phyloP scores from a whole-genome alignment of 2,329 filamentous ascomycete species.

The Xylaria sp. region DNA sequence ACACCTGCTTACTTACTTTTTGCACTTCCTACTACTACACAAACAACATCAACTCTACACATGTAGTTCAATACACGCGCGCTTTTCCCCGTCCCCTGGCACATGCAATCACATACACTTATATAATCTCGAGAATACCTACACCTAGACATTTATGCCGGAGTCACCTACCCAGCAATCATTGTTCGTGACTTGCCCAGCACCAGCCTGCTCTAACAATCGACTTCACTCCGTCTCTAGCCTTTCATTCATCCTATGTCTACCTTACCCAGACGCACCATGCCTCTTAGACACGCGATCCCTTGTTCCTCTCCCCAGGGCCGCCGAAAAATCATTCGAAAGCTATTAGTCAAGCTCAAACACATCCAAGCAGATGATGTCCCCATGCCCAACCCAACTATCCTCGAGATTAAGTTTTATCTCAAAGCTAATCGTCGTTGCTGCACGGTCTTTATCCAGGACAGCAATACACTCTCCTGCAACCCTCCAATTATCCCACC shows the following conservation, averaged over 20 bases:
- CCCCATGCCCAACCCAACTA: constrained; percentile 40
- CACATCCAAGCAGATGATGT: constrained; percentile 42
- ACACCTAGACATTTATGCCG: background rate
- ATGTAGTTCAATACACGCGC: background rate
- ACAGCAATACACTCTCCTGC: background rate
- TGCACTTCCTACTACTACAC: background rate
- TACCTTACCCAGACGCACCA: constrained; percentile 28
- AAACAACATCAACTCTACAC: background rate
- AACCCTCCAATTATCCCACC: constrained; percentile 14
- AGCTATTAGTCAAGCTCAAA: constrained; percentile 41
- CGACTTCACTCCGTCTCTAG: background rate
- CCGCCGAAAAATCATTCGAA: constrained; percentile 34
- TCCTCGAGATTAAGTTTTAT: constrained; percentile 46
- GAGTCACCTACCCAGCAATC: background rate
- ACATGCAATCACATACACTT: background rate
- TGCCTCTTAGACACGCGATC: constrained; percentile 22
- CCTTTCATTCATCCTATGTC: constrained; percentile 14
- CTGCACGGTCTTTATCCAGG: constrained; percentile 30
- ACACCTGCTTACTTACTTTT: background rate
- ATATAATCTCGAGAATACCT: background rate
- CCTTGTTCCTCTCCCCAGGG: constrained; percentile 31
- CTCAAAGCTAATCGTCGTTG: constrained; percentile 38
- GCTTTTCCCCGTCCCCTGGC: background rate
- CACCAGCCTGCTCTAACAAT: constrained; percentile 3
- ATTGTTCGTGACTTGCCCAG: background rate